Evolutionary conservation across 2,329 filamentous ascomycete species (phyloP).

Genomic region (Fusarium pseudocircinatum): DNA sequence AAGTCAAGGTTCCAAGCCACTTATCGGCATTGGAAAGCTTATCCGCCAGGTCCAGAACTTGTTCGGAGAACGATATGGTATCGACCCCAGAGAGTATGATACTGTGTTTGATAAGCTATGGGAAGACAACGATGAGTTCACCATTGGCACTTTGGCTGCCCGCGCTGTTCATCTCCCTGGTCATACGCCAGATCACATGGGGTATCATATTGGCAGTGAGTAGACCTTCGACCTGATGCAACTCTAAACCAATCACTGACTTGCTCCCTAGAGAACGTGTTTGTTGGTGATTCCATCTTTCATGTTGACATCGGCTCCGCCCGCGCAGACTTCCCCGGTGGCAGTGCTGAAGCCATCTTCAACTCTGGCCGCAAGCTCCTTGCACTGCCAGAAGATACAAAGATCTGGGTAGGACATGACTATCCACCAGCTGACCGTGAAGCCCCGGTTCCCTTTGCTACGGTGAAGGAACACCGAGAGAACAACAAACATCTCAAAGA

Average conservation of each 20-base stretch:
- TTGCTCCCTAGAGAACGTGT: conserved; percentile 51
- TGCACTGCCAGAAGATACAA: conserved; percentile 52
- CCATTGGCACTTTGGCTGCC: conserved; percentile 57
- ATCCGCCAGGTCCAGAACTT: conserved; percentile 61
- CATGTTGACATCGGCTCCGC: conserved; percentile 62
- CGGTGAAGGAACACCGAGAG: conserved; percentile 56
- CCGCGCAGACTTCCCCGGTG: conserved; percentile 65
- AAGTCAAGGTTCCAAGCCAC: conserved; percentile 49
- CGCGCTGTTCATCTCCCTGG: conserved; percentile 65
- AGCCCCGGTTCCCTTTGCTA: conserved; percentile 53
- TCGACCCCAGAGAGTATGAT: conserved; percentile 54
- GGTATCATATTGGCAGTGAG: conserved; percentile 63
- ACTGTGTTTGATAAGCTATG: conserved; percentile 63
- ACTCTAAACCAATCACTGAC: fast-evolving
- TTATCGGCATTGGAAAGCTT: conserved; percentile 64
- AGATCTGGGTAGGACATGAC: conserved; percentile 65
- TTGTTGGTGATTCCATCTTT: conserved; percentile 64
- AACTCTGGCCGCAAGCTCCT: conserved; percentile 56
- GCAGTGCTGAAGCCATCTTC: conserved; percentile 56
- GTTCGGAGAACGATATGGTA: conserved; percentile 60
- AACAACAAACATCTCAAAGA: conserved; percentile 60
- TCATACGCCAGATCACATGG: conserved; percentile 69
- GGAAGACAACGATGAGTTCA: conserved; percentile 62
- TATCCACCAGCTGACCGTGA: conserved; percentile 54
- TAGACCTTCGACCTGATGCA: fast-evolving